Conservation (phyloP, 139 green algal genomes). For the Raphidocelis subcapitata region DNA sequence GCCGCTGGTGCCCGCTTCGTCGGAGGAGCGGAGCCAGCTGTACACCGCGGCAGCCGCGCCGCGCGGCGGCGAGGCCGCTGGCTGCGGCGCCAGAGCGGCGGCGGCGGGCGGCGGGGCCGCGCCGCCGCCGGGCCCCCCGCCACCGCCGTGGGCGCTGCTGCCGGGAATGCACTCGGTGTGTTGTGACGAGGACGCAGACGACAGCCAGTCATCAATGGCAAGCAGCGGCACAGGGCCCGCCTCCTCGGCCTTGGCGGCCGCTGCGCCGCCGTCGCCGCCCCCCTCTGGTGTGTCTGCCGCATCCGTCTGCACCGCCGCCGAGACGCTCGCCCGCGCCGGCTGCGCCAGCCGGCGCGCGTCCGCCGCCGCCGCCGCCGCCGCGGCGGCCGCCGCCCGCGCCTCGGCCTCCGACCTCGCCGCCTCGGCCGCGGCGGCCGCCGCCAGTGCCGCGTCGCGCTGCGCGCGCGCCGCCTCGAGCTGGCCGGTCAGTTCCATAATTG, state of each 20-base stretch:
- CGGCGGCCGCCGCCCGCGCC: neutral
- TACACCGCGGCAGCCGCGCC: neutral
- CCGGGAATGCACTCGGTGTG: no score
- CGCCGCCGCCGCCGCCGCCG: neutral
- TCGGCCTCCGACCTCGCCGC: neutral
- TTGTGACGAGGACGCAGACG: no score
- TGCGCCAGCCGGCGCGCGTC: neutral
- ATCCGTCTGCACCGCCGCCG: no score
- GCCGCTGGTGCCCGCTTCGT: neutral
- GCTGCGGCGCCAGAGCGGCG: conserved; percentile 3
- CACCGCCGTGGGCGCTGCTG: no score
- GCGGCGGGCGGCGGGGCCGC: no score
- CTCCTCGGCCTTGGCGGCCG: no score
- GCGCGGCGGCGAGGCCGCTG: neutral
- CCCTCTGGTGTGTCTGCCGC: no score
- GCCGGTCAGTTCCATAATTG: neutral
- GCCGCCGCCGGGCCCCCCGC: no score
- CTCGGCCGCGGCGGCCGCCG: neutral
- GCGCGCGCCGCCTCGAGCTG: neutral
- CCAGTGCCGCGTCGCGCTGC: neutral
- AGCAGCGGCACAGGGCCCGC: no score
- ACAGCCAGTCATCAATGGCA: no score
- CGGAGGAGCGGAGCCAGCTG: neutral
- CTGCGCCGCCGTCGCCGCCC: no score
- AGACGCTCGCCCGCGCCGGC: no score